A percentile compares a stretch with the other conserved stretches of the same genome.
Conservation (phyloP, 345 rosid genomes). For the Turnera subulata region DNA sequence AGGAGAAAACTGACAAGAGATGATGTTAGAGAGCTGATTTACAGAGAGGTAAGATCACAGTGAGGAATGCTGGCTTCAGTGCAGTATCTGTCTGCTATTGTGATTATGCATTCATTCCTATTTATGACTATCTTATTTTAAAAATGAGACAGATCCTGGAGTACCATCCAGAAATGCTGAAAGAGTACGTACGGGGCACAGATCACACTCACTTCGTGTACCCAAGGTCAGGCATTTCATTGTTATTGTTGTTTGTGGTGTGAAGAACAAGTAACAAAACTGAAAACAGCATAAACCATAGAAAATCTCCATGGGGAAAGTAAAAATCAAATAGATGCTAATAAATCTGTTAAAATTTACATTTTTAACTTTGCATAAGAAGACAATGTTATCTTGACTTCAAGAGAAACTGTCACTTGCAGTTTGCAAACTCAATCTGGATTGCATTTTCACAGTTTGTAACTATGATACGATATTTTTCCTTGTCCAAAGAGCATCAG, state of each 20-base stretch:
- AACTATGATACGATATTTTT: too few relatives aligned
- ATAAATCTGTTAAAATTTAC: too few relatives aligned
- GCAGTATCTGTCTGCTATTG: conserved; percentile 2
- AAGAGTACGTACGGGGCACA: conserved; percentile 47
- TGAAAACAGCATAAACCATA: too few relatives aligned
- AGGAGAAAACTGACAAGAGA: conserved; percentile 73
- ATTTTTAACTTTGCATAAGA: too few relatives aligned
- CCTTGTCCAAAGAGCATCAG: too few relatives aligned
- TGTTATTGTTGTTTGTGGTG: not conserved
- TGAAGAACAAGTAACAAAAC: not conserved
- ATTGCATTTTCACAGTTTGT: too few relatives aligned
- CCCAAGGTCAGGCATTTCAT: conserved; percentile 59
- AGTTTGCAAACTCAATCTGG: too few relatives aligned
- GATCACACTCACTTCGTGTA: conserved; percentile 79
- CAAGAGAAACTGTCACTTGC: too few relatives aligned
- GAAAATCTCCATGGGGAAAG: too few relatives aligned
- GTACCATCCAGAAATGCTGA: conserved; percentile 43
- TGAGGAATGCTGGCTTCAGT: conserved; percentile 2
- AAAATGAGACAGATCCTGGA: conserved; percentile 70
- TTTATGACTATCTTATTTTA: not conserved
- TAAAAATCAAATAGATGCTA: too few relatives aligned
- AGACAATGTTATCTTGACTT: too few relatives aligned
- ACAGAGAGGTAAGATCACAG: conserved; percentile 66
- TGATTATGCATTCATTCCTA: too few relatives aligned
- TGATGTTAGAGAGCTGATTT: conserved; percentile 85